Evolutionary conservation across 441 rosid genomes (phyloP), one percentile per base, ranked within the genome.

Genomic region (Gossypium trilobum): DNA sequence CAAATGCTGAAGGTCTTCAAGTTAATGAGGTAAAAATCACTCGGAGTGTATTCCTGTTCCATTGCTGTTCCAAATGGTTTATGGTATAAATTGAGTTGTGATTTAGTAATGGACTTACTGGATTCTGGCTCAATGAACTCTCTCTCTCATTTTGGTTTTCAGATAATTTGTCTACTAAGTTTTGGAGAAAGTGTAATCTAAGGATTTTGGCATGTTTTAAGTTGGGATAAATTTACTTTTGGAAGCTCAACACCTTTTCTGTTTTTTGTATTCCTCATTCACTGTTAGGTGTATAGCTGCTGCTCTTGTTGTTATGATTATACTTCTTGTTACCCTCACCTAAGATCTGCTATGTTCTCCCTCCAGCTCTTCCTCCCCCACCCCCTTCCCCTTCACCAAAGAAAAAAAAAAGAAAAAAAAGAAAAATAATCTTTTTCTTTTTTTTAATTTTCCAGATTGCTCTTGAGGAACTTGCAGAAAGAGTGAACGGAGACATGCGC

Each of bases 401-500:
- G 1, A 9, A 19, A 55, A 48, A 9, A 17, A 25, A 72, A 73
- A 54, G n/a, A 52, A 55, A 65, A 27, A 4, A 31, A 31, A 33
- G 1, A 1, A 33, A 33, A 33, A 33, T 33, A 33, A 33, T 33
- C 1, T 27, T 4, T 27, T 4, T 19, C 20, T 31, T 29, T 33
- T 8, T 62, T 51, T 36, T 22, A 5, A 60, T 36, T 23, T 64
- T 36, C 62, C 78, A 92, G 99, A 85, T 87, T 73, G 97, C 97
- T 71, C 85, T 95, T 6, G 97, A 95, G 83, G 96, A 89, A 83
- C 95, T 95, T 66, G 97, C 99, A 29, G 97, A 92, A 73, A 88
- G 95, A 83, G 96, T 85, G 71, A 88, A 95, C 82, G 99, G 99
- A 74, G 99, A 95, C 78, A 83, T 95, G 77, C 97, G 99, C 7